Conservation (phyloP, 78 protist species). For the Blattamonas nauphoetae region DNA sequence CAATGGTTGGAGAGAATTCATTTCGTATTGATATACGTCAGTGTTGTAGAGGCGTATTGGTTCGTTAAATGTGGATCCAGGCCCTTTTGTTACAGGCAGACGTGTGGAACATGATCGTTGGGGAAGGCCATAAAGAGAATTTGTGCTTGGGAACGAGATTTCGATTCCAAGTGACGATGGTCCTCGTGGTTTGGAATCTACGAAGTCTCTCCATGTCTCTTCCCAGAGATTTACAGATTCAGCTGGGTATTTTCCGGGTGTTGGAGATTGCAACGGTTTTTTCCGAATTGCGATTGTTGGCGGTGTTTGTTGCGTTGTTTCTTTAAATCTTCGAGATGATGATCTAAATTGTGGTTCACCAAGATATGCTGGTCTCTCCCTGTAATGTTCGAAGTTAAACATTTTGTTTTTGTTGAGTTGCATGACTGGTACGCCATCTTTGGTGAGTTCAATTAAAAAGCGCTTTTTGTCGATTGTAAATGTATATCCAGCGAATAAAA, state of each 20-base stretch:
- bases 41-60: slow-evolving; percentile 87
- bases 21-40: slow-evolving; percentile 70
- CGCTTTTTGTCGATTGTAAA: not conserved
- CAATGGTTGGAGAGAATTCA: not conserved
- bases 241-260: not conserved
- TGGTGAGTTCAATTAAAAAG: not conserved
- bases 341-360: not conserved
- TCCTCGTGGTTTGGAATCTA: not conserved
- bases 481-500: not conserved
- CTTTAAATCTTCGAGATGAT: not conserved
- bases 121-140: not conserved
- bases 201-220: slow-evolving; percentile 22
- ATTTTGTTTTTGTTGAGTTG: not conserved
- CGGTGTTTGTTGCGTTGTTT: not conserved
- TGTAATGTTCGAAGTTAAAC: slow-evolving; percentile 25
- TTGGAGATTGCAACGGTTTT: not conserved
- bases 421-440: not conserved
- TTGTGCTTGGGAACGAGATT: not conserved
- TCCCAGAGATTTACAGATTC: slow-evolving; percentile 35
- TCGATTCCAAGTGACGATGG: not conserved
- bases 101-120: not conserved
- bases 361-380: not conserved
- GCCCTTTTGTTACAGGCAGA: not conserved
- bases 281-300: not conserved
- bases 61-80: slow-evolving; percentile 12